A percentile compares a stretch with the other conserved stretches of the same genome.
These are phyloP conservation scores for Cronartium quercuum DNA, from an alignment of 1,284 basidiomycete genomes.

Conservation along the genomic window DNA sequence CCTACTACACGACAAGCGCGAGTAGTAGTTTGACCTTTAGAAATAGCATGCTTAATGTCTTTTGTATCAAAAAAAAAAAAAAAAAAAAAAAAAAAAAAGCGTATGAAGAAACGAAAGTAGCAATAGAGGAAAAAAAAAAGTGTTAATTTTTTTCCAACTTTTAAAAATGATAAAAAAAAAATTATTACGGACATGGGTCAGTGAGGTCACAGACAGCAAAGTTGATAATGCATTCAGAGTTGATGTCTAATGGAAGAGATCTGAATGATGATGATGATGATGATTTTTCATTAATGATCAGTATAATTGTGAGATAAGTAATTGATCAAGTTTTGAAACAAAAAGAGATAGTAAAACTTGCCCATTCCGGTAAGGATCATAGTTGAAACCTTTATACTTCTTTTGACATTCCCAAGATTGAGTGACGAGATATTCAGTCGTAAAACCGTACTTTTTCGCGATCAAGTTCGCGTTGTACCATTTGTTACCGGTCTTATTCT, in stretches of 20 bases:
- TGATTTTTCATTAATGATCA: neutral
- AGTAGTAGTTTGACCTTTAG: constrained; percentile 26
- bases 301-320: neutral
- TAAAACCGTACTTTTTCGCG: constrained; percentile 28
- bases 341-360: neutral
- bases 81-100: neutral
- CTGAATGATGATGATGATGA: neutral
- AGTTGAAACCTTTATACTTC: constrained; percentile 28
- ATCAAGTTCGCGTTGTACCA: constrained; percentile 33
- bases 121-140: neutral
- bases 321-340: neutral
- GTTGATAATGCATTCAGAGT: constrained; percentile 32
- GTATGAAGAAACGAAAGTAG: neutral
- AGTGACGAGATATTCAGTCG: constrained; percentile 36
- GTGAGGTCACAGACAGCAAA: constrained; percentile 37
- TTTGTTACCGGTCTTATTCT: constrained; percentile 31
- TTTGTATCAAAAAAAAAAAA: neutral
- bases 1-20: constrained; percentile 31
- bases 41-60: constrained; percentile 14
- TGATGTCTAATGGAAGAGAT: constrained; percentile 24
- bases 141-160: neutral
- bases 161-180: neutral
- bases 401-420: constrained; percentile 38
- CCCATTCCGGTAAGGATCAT: constrained; percentile 36
- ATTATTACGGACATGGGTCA: constrained; percentile 18